Evolutionary conservation across 495 filamentous ascomycete genomes (phyloP).

Genomic region (Chaetomium tenue): DNA sequence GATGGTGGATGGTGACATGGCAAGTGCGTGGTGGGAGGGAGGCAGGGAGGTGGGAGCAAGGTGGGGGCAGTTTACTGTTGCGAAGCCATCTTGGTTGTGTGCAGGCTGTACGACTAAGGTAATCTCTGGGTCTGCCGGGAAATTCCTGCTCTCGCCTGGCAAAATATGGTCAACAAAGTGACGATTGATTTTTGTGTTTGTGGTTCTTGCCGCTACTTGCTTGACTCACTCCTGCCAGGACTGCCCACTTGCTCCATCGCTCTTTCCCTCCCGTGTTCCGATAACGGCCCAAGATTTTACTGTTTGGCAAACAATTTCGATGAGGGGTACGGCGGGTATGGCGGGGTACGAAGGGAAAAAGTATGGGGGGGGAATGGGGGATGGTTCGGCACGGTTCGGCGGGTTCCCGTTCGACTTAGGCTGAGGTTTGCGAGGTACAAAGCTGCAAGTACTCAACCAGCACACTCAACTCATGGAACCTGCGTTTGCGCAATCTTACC

Average conservation of each 20-base stretch:
- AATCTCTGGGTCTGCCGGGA: conserved; percentile 14
- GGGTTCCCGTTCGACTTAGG: conserved; percentile 2
- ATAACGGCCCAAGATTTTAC: conserved; percentile 23
- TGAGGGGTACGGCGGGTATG: conserved; percentile 18
- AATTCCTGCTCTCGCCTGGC: conserved; percentile 14
- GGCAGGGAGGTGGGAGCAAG: not conserved
- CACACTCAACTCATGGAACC: not conserved
- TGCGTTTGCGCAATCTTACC: not conserved
- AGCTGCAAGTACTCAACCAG: not conserved
- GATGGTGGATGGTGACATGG: not conserved
- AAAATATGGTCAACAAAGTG: conserved; percentile 1
- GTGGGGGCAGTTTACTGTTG: conserved; percentile 33
- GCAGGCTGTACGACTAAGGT: not conserved
- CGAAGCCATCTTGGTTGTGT: conserved; percentile 32
- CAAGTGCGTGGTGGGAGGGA: not conserved
- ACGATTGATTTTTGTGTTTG: not conserved
- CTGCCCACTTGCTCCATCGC: not conserved
- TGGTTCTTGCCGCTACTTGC: not conserved
- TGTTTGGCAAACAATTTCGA: conserved; percentile 12
- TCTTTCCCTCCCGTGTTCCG: conserved; percentile 15
- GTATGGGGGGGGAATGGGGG: too few relatives aligned
- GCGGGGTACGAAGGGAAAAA: conserved; percentile 6
- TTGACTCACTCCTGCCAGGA: conserved; percentile 15
- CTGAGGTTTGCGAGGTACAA: conserved; percentile 1
- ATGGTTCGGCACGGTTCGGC: conserved; percentile 2